Percentiles rank a stretch among this genome's conserved stretches.
Evolutionary conservation across 2,329 filamentous ascomycete species (phyloP).

Genomic region (Aspergillus sp.): DNA sequence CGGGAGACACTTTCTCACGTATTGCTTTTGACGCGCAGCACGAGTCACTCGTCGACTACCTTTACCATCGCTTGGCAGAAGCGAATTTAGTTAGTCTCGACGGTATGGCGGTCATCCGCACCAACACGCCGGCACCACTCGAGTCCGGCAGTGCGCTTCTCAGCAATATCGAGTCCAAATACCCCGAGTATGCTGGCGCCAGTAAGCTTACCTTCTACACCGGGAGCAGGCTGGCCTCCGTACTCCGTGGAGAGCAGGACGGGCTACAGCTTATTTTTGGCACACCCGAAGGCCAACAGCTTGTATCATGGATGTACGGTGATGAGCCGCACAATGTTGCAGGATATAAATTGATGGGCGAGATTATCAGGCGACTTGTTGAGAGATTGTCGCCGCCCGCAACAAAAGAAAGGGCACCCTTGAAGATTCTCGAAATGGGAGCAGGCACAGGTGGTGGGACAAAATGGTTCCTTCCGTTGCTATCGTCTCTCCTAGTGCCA

Average conservation of each 20-base stretch:
- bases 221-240: constrained; percentile 19
- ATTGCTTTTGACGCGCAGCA: constrained; percentile 30
- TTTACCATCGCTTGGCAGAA: constrained; percentile 37
- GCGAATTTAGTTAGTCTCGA: constrained; percentile 31
- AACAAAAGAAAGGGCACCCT: constrained; percentile 19
- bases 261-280: constrained; percentile 44
- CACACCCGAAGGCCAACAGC: constrained; percentile 32
- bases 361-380: constrained; percentile 28
- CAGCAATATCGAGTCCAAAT: constrained; percentile 25
- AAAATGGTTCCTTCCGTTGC: constrained; percentile 24
- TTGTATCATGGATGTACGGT: constrained; percentile 39
- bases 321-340: constrained; percentile 38
- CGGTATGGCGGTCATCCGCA: constrained; percentile 28
- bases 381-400: not conserved
- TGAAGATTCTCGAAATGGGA: constrained; percentile 45
- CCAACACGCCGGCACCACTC: constrained; percentile 20
- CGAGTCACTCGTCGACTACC: constrained; percentile 28
- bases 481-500: constrained; percentile 27
- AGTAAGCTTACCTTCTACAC: constrained; percentile 26
- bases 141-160: constrained; percentile 26
- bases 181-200: constrained; percentile 27
- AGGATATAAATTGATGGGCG: constrained; percentile 34
- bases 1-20: constrained; percentile 21
- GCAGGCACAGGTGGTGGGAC: constrained; percentile 43
- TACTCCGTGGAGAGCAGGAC: constrained; percentile 34